A percentile compares a stretch with the other conserved stretches of the same genome.
Conservation (phyloP, 202 grass and related monocot genomes). For the Setaria italica region DNA sequence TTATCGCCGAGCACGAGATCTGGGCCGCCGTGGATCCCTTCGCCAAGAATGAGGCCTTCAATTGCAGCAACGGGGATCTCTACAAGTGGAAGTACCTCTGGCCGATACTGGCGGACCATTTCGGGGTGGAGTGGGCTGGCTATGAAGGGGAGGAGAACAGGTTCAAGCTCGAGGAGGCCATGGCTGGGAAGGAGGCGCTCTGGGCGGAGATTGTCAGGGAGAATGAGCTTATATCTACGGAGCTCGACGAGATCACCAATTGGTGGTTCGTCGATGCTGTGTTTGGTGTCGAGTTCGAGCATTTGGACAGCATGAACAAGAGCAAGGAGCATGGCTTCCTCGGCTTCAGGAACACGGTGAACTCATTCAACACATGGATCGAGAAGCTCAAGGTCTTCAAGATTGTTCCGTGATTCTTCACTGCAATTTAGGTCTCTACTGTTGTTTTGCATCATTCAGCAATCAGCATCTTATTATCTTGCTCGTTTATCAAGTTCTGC, state of each 20-base stretch:
- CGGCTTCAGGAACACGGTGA: constrained; percentile 76
- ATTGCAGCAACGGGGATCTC: constrained; percentile 87
- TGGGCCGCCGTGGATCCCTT: constrained; percentile 79
- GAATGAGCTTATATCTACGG: constrained; percentile 53
- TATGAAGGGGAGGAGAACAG: constrained; percentile 69
- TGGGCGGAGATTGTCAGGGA: constrained; percentile 74
- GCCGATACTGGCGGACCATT: constrained; percentile 70
- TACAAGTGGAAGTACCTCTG: constrained; percentile 92
- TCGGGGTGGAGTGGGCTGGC: constrained; percentile 67
- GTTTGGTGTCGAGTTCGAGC: constrained; percentile 29
- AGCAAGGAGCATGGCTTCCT: constrained; percentile 98
- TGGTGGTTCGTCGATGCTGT: constrained; percentile 68
- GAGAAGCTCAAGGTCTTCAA: constrained; percentile 77
- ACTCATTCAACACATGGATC: constrained; percentile 81
- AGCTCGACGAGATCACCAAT: constrained; percentile 64
- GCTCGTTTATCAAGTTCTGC: background rate
- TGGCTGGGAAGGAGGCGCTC: constrained; percentile 65
- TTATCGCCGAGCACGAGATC: constrained; percentile 90
- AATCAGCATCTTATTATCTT: background rate
- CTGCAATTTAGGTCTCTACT: background rate
- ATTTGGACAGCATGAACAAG: constrained; percentile 89
- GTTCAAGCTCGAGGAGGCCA: constrained; percentile 62
- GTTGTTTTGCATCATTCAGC: background rate
- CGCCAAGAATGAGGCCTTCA: constrained; percentile 85
- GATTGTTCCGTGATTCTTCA: constrained; percentile 66